phyloP scores from a whole-genome alignment of 345 rosid species.

The Boechera retrofracta region DNA sequence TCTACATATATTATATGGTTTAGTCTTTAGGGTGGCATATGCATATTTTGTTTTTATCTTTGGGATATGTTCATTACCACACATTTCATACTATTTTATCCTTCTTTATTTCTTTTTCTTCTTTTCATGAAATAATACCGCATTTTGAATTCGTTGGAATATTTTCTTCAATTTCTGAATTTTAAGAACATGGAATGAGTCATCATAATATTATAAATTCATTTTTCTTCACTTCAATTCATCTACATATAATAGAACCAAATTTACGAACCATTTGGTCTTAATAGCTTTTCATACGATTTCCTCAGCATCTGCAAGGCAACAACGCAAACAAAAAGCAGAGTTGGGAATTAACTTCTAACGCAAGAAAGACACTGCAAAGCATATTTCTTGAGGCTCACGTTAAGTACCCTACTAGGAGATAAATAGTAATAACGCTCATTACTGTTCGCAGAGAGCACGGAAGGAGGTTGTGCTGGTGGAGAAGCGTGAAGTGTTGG shows the following conservation, averaged over 20 bases:
- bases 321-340: neutral
- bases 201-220: neutral
- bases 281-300: constrained; percentile 52
- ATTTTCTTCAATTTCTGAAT: neutral
- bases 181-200: constrained; percentile 4
- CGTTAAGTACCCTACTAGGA: constrained; percentile 45
- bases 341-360: neutral
- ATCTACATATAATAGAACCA: neutral
- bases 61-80: constrained; percentile 29
- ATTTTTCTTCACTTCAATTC: neutral
- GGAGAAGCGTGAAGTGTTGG: constrained; percentile 63
- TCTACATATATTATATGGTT: constrained; percentile 28
- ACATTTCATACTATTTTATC: constrained; percentile 30
- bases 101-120: neutral
- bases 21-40: neutral
- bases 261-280: constrained; percentile 20
- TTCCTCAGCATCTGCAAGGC: constrained; percentile 55
- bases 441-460: constrained; percentile 30
- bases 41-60: constrained; percentile 32
- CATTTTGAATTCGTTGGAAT: neutral
- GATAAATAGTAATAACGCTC: constrained; percentile 43
- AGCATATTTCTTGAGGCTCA: neutral
- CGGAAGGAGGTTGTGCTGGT: constrained; percentile 43
- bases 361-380: neutral
- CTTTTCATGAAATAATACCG: neutral